Conservation (phyloP, 495 filamentous ascomycete genomes). For the Penicillium robsamsonii region DNA sequence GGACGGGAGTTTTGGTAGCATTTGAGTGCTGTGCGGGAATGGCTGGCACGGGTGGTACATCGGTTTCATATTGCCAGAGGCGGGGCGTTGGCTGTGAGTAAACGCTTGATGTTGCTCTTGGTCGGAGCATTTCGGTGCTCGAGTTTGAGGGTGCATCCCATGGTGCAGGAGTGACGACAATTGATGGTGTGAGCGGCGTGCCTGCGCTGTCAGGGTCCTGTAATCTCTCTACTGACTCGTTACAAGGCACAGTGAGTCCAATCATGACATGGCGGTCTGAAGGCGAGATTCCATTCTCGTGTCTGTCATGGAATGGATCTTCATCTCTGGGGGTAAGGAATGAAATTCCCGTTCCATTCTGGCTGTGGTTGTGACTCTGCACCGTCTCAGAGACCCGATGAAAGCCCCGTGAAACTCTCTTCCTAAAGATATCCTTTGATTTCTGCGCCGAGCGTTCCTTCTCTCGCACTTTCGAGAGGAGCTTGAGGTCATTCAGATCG, state of each 20-base stretch:
- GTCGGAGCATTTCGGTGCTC: conserved; percentile 28
- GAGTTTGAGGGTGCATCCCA: conserved; percentile 43
- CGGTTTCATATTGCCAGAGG: conserved; percentile 22
- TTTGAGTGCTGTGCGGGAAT: conserved; percentile 49
- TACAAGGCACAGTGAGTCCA: conserved; percentile 66
- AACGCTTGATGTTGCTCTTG: conserved; percentile 58
- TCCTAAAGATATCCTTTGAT: conserved; percentile 28
- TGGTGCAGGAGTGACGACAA: conserved; percentile 65
- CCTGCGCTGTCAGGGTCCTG: conserved; percentile 33
- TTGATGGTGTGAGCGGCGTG: conserved; percentile 53
- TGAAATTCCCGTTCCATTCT: conserved; percentile 17
- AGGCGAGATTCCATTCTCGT: conserved; percentile 65
- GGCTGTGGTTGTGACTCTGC: neutral
- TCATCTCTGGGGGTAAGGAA: conserved; percentile 17
- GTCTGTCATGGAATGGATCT: conserved; percentile 23
- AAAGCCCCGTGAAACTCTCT: conserved; percentile 21
- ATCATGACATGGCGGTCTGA: conserved; percentile 75
- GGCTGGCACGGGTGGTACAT: conserved; percentile 61
- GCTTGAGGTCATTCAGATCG: conserved; percentile 43
- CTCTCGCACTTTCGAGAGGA: conserved; percentile 36
- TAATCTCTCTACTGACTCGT: conserved; percentile 46
- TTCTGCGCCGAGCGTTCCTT: conserved; percentile 34
- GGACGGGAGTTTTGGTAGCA: conserved; percentile 21
- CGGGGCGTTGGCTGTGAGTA: conserved; percentile 61
- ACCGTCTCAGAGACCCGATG: conserved; percentile 16